phyloP scores from a whole-genome alignment of 176 grass and related monocot species.

The Aegilops speltoides region DNA sequence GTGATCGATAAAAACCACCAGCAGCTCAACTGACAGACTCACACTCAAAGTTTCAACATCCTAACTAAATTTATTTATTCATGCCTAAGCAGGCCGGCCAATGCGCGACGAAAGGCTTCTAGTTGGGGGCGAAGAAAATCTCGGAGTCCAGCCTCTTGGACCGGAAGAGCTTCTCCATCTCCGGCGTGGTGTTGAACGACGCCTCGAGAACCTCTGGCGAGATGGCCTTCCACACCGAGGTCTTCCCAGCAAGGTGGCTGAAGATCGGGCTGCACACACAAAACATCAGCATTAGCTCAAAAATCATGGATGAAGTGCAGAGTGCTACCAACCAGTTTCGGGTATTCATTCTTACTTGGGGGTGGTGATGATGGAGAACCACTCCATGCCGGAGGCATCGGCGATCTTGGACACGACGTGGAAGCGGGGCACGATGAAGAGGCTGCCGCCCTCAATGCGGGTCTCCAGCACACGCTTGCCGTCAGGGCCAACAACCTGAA shows the following conservation, averaged over 20 bases:
- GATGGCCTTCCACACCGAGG: constrained; percentile 89
- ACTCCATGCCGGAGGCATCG: constrained; percentile 65
- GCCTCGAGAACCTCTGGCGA: constrained; percentile 67
- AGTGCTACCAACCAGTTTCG: no score
- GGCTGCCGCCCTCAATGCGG: constrained; percentile 40
- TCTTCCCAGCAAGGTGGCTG: constrained; percentile 69
- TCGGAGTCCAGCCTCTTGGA: constrained; percentile 79
- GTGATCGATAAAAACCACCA: background rate
- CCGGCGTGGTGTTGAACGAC: constrained; percentile 61
- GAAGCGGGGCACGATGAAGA: constrained; percentile 90
- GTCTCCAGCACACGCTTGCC: constrained; percentile 75
- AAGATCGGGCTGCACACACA: constrained; percentile 62
- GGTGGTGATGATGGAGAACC: constrained; percentile 97
- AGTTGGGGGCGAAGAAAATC: constrained; percentile 86
- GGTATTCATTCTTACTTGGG: constrained; percentile 48
- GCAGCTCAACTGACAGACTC: background rate
- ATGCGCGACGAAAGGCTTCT: background rate
- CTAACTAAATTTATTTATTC: background rate
- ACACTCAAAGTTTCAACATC: background rate
- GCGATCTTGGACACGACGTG: constrained; percentile 92
- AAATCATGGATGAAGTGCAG: no score
- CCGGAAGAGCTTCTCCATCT: constrained; percentile 77
- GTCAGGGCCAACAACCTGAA: constrained; percentile 72
- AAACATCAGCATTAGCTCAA: background rate
- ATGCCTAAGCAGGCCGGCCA: background rate